A percentile compares a stretch with the other conserved stretches of the same genome.
Conservation (phyloP, 208 protist species). For the Spongospora subterranea region DNA sequence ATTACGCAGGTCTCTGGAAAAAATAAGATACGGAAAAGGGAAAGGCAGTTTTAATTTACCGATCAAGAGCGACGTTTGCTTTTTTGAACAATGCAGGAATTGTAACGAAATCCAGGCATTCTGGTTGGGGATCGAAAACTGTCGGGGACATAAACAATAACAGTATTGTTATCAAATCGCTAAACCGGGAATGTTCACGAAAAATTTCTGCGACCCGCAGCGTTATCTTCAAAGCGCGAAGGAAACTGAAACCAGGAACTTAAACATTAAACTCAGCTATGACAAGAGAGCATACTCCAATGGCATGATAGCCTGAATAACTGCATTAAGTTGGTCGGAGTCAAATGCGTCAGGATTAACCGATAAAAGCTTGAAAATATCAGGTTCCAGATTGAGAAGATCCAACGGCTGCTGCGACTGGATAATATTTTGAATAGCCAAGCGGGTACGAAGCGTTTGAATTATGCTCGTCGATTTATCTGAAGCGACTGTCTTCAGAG, state of each 20-base stretch:
- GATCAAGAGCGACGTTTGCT: slow-evolving; percentile 21
- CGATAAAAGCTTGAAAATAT: not conserved
- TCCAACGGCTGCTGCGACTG: not conserved
- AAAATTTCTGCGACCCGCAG: slow-evolving; percentile 15
- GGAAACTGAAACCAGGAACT: not conserved
- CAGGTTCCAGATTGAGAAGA: not conserved
- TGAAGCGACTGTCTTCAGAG: not conserved
- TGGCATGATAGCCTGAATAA: slow-evolving; percentile 35
- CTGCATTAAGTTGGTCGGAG: not conserved
- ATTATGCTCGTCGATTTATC: not conserved
- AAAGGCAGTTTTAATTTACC: not conserved
- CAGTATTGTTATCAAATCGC: not conserved
- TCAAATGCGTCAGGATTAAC: not conserved
- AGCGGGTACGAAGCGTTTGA: not conserved
- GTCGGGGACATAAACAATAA: slow-evolving; percentile 19
- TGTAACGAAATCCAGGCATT: not conserved
- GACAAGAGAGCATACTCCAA: not conserved
- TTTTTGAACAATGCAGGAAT: slow-evolving; percentile 10
- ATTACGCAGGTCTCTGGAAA: slow-evolving; percentile 32
- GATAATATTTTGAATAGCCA: not conserved
- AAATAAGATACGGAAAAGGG: not conserved
- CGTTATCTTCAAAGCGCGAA: not conserved
- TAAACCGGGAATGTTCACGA: slow-evolving; percentile 44
- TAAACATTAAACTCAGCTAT: not conserved
- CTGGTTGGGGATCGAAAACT: not conserved